Evolutionary conservation across 2,329 filamentous ascomycete genomes (phyloP).

Genomic region (Bisporella sp.): DNA sequence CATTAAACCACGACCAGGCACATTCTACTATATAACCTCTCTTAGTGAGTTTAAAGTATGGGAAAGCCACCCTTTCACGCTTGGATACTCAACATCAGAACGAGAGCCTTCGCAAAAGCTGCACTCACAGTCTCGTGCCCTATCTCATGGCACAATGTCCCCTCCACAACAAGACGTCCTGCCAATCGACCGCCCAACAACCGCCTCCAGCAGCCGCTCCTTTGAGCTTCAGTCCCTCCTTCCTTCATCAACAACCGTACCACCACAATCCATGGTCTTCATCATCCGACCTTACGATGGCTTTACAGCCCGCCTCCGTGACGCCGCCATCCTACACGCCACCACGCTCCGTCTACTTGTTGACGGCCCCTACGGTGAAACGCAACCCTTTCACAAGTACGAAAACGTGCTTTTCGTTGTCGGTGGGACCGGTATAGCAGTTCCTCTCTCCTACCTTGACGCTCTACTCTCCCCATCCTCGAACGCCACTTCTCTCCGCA

Average conservation of each 20-base stretch:
- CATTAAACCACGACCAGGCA: conserved; percentile 33
- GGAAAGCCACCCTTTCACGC: conserved; percentile 45
- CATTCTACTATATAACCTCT: conserved; percentile 39
- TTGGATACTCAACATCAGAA: neutral
- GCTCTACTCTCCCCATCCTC: neutral
- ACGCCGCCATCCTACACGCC: neutral
- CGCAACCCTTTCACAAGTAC: conserved; percentile 30
- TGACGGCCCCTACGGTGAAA: conserved; percentile 39
- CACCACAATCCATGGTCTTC: neutral
- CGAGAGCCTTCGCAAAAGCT: neutral
- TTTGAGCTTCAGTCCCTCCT: neutral
- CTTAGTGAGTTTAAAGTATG: conserved; percentile 36
- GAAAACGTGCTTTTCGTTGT: conserved; percentile 36
- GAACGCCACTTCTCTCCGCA: neutral
- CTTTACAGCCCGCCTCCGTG: neutral
- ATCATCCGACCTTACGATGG: neutral
- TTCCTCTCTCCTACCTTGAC: conserved; percentile 33
- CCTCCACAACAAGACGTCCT: too few relatives aligned
- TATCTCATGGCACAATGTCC: neutral
- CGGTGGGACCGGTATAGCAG: conserved; percentile 39
- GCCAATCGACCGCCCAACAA: neutral
- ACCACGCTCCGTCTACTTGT: conserved; percentile 31
- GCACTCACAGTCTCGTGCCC: neutral
- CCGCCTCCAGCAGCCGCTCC: neutral
- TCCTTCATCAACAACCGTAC: neutral